phyloP scores from a whole-genome alignment of 257 asterid species.

The Craterostigma plantagineum region DNA sequence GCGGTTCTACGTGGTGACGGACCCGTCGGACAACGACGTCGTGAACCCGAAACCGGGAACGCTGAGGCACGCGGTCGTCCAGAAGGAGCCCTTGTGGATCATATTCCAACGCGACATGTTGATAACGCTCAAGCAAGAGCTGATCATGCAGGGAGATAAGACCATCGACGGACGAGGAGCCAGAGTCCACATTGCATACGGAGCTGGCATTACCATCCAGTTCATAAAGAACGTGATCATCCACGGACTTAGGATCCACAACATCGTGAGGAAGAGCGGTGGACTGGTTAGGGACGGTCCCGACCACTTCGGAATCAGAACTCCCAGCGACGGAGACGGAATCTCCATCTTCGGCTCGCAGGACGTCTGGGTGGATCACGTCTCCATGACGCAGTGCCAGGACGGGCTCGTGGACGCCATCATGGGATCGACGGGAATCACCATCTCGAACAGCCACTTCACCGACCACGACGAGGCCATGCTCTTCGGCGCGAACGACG shows the following conservation, averaged over 20 bases:
- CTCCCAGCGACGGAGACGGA: constrained; percentile 39
- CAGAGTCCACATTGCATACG: constrained; percentile 24
- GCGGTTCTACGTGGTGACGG: constrained; percentile 24
- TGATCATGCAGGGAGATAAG: constrained; percentile 38
- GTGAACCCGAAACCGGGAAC: constrained; percentile 41
- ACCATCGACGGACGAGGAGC: constrained; percentile 56
- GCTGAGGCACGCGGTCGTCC: constrained; percentile 34
- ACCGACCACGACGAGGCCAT: constrained; percentile 39
- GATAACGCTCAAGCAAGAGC: constrained; percentile 27
- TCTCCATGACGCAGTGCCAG: constrained; percentile 27
- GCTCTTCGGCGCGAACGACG: constrained; percentile 40
- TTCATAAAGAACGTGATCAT: constrained; percentile 26
- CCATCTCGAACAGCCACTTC: constrained; percentile 50
- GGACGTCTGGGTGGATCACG: constrained; percentile 44
- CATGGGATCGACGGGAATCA: constrained; percentile 38
- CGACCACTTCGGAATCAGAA: constrained; percentile 21
- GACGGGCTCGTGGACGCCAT: constrained; percentile 52
- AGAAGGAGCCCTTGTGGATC: constrained; percentile 40
- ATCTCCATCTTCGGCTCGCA: constrained; percentile 31
- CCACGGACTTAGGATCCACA: constrained; percentile 24
- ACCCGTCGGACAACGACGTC: constrained; percentile 29
- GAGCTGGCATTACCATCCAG: constrained; percentile 43
- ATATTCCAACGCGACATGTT: constrained; percentile 19
- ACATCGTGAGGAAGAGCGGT: constrained; percentile 24
- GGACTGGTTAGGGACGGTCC: constrained; percentile 35